Evolutionary conservation across 345 rosid genomes (phyloP).

Genomic region (Citrus sp.): DNA sequence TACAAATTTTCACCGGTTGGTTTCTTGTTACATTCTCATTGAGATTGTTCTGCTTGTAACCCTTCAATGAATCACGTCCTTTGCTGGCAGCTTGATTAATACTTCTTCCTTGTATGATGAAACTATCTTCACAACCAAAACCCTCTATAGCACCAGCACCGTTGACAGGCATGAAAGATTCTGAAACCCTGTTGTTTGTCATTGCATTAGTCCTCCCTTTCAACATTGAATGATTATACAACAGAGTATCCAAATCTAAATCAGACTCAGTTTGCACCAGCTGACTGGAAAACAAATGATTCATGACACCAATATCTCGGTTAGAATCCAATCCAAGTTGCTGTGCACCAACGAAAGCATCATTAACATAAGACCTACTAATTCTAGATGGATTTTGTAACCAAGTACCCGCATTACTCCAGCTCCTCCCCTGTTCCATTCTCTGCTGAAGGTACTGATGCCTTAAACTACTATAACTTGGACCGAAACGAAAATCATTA

Average conservation of each 20-base stretch:
- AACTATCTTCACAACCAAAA: conserved; percentile 32
- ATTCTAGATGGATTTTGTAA: conserved; percentile 10
- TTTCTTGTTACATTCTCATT: conserved; percentile 24
- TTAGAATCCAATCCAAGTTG: conserved; percentile 18
- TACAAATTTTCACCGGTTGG: conserved; percentile 20
- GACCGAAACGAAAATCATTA: conserved; percentile 12
- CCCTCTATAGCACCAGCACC: conserved; percentile 15
- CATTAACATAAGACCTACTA: conserved; percentile 20
- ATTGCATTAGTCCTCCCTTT: conserved; percentile 19
- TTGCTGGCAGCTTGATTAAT: conserved; percentile 16
- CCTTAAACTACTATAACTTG: conserved; percentile 22
- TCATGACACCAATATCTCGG: conserved; percentile 16
- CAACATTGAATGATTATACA: conserved; percentile 15
- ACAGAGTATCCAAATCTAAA: conserved; percentile 13
- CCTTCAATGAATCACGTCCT: conserved; percentile 12
- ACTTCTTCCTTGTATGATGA: conserved; percentile 36
- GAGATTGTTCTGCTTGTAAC: conserved; percentile 22
- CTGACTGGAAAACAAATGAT: conserved; percentile 14
- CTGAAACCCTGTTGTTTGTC: conserved; percentile 27
- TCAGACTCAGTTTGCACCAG: conserved; percentile 16
- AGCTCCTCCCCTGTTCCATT: conserved; percentile 18
- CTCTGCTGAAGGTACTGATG: conserved; percentile 30
- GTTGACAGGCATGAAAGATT: conserved; percentile 22
- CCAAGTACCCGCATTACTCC: conserved; percentile 7
- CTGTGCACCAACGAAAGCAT: conserved; percentile 14